phyloP scores from a whole-genome alignment of 768 basidiomycete genomes.

The Kwoniella newhampshirensis region DNA sequence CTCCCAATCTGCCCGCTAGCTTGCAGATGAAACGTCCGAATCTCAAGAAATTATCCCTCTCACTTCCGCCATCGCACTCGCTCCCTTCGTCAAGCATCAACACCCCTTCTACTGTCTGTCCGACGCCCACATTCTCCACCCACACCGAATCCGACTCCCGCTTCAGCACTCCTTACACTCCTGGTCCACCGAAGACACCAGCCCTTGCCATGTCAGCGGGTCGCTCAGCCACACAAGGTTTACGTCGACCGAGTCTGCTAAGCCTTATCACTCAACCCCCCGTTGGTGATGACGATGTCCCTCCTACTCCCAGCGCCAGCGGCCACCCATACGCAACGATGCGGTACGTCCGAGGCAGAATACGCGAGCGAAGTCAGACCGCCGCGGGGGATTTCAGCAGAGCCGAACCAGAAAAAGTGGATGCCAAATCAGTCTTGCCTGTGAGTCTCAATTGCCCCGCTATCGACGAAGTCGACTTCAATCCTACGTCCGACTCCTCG shows the following conservation, averaged over 20 bases:
- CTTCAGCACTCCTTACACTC: constrained; percentile 36
- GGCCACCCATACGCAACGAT: constrained; percentile 17
- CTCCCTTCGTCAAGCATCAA: not conserved
- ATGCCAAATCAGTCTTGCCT: not conserved
- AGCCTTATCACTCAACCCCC: constrained; percentile 37
- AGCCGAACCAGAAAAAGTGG: not conserved
- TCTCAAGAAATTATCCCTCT: constrained; percentile 21
- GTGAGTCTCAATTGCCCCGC: constrained; percentile 2
- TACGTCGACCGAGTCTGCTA: constrained; percentile 35
- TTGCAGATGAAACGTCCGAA: constrained; percentile 21
- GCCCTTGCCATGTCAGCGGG: constrained; percentile 34
- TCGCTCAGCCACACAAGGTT: constrained; percentile 12
- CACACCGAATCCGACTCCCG: constrained; percentile 4
- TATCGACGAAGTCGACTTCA: constrained; percentile 3
- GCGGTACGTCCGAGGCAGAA: constrained; percentile 10
- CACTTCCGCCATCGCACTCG: constrained; percentile 2
- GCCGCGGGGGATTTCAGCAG: not conserved
- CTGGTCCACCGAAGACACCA: constrained; percentile 42
- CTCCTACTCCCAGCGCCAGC: constrained; percentile 27
- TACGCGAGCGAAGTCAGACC: constrained; percentile 15
- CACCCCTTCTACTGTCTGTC: constrained; percentile 18
- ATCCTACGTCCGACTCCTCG: not conserved
- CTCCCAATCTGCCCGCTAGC: not conserved
- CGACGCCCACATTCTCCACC: constrained; percentile 12
- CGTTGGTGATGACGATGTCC: constrained; percentile 16